Conservation (phyloP, 495 filamentous ascomycete species). For the Xylaria cubensis region DNA sequence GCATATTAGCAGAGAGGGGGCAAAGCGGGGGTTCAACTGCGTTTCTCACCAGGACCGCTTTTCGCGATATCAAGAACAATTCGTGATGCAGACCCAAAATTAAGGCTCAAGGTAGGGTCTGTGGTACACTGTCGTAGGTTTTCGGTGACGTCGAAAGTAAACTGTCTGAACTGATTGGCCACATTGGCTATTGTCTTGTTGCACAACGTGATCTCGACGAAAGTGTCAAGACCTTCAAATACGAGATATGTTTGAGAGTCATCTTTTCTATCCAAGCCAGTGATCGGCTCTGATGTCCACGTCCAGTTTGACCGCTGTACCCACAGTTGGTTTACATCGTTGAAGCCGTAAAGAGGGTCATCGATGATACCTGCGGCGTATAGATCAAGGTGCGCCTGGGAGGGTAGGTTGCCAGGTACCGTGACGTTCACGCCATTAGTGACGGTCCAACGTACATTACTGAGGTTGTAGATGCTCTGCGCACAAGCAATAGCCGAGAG, state of each 20-base stretch:
- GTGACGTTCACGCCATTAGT: conserved; percentile 60
- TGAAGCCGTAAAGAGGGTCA: conserved; percentile 64
- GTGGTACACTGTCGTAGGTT: conserved; percentile 53
- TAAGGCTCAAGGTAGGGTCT: conserved; percentile 52
- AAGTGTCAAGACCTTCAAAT: conserved; percentile 73
- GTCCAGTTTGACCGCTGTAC: conserved; percentile 67
- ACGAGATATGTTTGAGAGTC: conserved; percentile 56
- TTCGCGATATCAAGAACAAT: conserved; percentile 57
- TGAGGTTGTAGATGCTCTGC: conserved; percentile 56
- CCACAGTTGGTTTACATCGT: conserved; percentile 70
- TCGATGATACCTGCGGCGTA: conserved; percentile 59
- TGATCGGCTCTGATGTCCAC: conserved; percentile 58
- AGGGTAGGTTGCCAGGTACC: conserved; percentile 66
- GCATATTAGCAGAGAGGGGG: conserved; percentile 1
- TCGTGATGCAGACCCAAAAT: conserved; percentile 67
- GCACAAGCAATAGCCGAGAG: conserved; percentile 18
- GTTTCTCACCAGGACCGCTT: conserved; percentile 50
- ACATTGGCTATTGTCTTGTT: conserved; percentile 65
- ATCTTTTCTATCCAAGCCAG: conserved; percentile 50
- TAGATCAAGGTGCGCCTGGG: conserved; percentile 68
- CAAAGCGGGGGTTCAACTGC: not conserved
- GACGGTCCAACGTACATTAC: conserved; percentile 62
- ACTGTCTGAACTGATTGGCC: conserved; percentile 76
- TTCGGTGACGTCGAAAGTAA: conserved; percentile 68
- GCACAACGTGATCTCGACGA: conserved; percentile 67